phyloP scores from a whole-genome alignment of 2,329 filamentous ascomycete genomes.

The Fusarium marasasianum region DNA sequence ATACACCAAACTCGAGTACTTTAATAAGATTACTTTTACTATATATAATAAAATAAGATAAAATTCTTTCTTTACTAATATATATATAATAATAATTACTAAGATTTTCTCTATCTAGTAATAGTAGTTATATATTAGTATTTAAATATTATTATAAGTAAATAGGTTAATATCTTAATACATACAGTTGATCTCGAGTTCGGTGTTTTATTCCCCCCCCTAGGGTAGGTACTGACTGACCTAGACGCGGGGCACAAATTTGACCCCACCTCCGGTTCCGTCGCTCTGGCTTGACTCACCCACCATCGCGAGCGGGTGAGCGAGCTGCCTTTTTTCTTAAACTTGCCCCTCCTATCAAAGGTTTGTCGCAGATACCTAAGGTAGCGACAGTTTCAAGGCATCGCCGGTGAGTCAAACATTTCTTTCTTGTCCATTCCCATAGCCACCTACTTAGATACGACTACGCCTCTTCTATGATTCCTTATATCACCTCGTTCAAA shows the following conservation, averaged over 20 bases:
- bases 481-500: neutral
- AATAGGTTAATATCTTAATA: too few species aligned
- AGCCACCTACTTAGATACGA: neutral
- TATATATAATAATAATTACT: too few species aligned
- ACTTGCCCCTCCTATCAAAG: constrained; percentile 42
- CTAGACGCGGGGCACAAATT: constrained; percentile 39
- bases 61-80: too few species aligned
- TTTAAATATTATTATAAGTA: too few species aligned
- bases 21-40: too few species aligned
- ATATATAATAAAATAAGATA: too few species aligned
- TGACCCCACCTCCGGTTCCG: constrained; percentile 33
- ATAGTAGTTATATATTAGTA: too few species aligned
- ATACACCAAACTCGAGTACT: too few species aligned
- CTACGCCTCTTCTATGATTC: neutral
- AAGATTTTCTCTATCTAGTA: too few species aligned
- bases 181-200: too few species aligned
- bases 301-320: constrained; percentile 33
- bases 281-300: constrained; percentile 43
- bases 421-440: neutral
- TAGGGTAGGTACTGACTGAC: too few species aligned
- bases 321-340: constrained; percentile 34
- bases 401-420: constrained; percentile 25
- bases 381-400: constrained; percentile 16
- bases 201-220: too few species aligned
- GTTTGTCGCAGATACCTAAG: constrained; percentile 19